Conservation (phyloP, 495 filamentous ascomycete genomes). For the Aspergillus cristatus region DNA sequence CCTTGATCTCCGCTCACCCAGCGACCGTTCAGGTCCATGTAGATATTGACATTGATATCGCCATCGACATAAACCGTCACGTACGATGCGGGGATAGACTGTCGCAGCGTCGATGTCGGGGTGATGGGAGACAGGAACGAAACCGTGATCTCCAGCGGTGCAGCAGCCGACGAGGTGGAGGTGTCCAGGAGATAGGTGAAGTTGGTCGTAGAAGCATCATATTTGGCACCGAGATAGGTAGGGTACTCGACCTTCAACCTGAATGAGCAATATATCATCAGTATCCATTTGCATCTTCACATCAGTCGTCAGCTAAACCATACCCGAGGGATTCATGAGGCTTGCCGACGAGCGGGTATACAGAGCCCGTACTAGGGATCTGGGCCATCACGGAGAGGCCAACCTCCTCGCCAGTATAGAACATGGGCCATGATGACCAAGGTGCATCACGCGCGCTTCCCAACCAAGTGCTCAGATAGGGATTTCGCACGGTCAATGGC, state of each 20-base stretch:
- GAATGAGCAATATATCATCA: no score
- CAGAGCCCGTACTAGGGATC: slow-evolving; percentile 55
- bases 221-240: slow-evolving; percentile 66
- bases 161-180: slow-evolving; percentile 6
- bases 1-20: slow-evolving; percentile 74
- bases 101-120: slow-evolving; percentile 80
- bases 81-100: slow-evolving; percentile 86
- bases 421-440: slow-evolving; percentile 94
- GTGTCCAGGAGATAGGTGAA: slow-evolving; percentile 68
- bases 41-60: slow-evolving; percentile 64
- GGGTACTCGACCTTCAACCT: slow-evolving; percentile 49
- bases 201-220: slow-evolving; percentile 90
- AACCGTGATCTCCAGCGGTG: slow-evolving; percentile 53
- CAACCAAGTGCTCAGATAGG: slow-evolving; percentile 87
- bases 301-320: slow-evolving; percentile 5
- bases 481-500: slow-evolving; percentile 82
- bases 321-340: slow-evolving; percentile 72
- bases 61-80: slow-evolving; percentile 67
- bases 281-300: no score
- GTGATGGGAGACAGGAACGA: slow-evolving; percentile 93
- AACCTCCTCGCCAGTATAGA: slow-evolving; percentile 81
- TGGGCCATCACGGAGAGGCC: slow-evolving; percentile 76
- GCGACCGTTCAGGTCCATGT: slow-evolving; percentile 80
- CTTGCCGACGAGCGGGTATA: slow-evolving; percentile 83
- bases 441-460: slow-evolving; percentile 66